phyloP scores from a whole-genome alignment of 1,139 yeast species.

The Yamadazyma siamensis region DNA sequence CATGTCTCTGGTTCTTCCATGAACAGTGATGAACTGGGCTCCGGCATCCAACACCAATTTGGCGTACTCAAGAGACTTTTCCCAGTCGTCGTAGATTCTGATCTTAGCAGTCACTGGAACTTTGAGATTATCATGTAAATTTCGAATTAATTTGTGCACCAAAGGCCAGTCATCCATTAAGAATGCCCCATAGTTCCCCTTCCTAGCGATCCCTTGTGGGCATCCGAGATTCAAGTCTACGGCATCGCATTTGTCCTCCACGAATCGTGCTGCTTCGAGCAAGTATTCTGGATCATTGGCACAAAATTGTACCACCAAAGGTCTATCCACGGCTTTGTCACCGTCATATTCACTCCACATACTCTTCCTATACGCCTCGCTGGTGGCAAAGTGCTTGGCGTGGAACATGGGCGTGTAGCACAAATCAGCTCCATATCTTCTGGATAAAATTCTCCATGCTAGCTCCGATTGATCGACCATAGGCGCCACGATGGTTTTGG shows the following conservation, averaged over 20 bases:
- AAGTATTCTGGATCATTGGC: constrained; percentile 90
- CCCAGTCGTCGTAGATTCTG: constrained; percentile 81
- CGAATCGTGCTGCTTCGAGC: constrained; percentile 75
- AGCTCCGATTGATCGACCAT: constrained; percentile 98
- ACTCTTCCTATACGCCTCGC: constrained; percentile 71
- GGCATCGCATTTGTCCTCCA: constrained; percentile 86
- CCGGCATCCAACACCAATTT: constrained; percentile 91
- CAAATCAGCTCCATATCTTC: constrained; percentile 87
- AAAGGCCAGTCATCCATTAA: constrained; percentile 97
- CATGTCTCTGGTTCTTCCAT: constrained; percentile 96
- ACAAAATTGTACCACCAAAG: constrained; percentile 89
- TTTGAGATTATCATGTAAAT: constrained; percentile 66
- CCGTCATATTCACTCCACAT: constrained; percentile 83
- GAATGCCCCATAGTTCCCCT: constrained; percentile 94
- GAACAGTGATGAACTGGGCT: constrained; percentile 92
- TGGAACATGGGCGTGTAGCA: constrained; percentile 98
- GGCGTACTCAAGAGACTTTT: constrained; percentile 84
- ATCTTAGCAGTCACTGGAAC: constrained; percentile 96
- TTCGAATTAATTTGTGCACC: constrained; percentile 66
- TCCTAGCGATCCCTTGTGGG: constrained; percentile 95
- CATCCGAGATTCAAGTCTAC: constrained; percentile 95
- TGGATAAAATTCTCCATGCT: constrained; percentile 89
- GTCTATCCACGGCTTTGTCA: constrained; percentile 61
- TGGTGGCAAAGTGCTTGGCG: constrained; percentile 84
- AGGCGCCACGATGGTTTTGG: constrained; percentile 89